These are phyloP conservation scores for Nitzschia sp. DNA, from an alignment of 108 stramenopile genomes.

Conservation along the genomic window DNA sequence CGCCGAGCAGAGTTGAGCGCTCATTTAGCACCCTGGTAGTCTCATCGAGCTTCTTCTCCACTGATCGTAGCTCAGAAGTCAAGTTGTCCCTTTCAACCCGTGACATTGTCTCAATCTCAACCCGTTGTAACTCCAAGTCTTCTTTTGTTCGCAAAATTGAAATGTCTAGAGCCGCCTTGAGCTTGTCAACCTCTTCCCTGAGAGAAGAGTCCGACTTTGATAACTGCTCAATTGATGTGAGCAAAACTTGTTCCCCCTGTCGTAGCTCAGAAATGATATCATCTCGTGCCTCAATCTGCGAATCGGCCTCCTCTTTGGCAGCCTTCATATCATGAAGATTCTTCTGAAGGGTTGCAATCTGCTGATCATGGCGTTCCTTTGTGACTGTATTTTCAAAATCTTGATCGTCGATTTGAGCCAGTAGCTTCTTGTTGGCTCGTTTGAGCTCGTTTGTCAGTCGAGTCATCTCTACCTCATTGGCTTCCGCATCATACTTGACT, in stretches of 20 bases:
- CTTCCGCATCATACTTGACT: neutral
- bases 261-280: slow-evolving; percentile 10
- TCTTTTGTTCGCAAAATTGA: slow-evolving; percentile 17
- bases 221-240: slow-evolving; percentile 8
- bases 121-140: slow-evolving; percentile 3
- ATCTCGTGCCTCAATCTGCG: slow-evolving; percentile 1
- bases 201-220: slow-evolving; percentile 10
- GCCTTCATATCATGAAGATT: slow-evolving; percentile 6
- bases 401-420: neutral
- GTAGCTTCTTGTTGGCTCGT: slow-evolving; percentile 8
- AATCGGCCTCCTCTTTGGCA: neutral
- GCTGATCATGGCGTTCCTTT: neutral
- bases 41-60: slow-evolving; percentile 15
- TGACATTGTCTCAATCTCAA: slow-evolving; percentile 4
- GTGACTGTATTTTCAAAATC: neutral
- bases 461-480: neutral
- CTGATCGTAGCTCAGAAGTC: slow-evolving; percentile 3
- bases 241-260: slow-evolving; percentile 10
- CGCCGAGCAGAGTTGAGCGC: slow-evolving; percentile 32
- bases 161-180: slow-evolving; percentile 19
- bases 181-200: slow-evolving; percentile 13
- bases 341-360: neutral
- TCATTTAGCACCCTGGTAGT: slow-evolving; percentile 13
- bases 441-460: slow-evolving; percentile 11
- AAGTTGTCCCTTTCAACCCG: slow-evolving; percentile 14